phyloP scores from a whole-genome alignment of 2,329 filamentous ascomycete species.

The Calonectria henricotiae region DNA sequence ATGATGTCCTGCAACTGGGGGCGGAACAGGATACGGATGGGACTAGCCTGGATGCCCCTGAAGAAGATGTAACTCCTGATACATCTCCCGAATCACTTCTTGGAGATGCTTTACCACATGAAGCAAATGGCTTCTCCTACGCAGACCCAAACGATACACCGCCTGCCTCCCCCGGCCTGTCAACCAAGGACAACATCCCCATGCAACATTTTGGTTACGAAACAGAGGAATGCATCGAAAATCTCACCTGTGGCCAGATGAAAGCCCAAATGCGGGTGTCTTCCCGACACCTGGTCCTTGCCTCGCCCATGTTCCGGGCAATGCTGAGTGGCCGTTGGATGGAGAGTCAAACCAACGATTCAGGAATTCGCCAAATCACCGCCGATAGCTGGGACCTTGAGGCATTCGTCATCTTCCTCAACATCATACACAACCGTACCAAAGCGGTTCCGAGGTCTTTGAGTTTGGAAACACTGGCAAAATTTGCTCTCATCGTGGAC shows the following conservation, averaged over 20 bases:
- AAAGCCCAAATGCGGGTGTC: conserved; percentile 1
- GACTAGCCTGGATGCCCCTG: too few species aligned
- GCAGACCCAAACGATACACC: too few species aligned
- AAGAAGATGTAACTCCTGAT: too few species aligned
- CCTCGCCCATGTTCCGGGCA: background rate
- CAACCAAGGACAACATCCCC: too few species aligned
- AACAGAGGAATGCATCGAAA: too few species aligned
- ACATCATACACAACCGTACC: conserved; percentile 16
- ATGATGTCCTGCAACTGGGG: too few species aligned
- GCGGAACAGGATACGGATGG: too few species aligned
- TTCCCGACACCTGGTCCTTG: conserved; percentile 8
- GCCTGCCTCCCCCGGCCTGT: too few species aligned
- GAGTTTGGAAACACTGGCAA: background rate
- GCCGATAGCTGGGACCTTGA: conserved; percentile 17
- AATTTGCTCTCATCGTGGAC: conserved; percentile 32
- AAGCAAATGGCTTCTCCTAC: too few species aligned
- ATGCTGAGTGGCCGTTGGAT: conserved; percentile 2
- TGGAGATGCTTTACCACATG: too few species aligned
- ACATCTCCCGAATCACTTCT: too few species aligned
- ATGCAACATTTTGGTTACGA: too few species aligned
- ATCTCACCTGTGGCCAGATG: background rate
- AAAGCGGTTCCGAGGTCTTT: accelerated
- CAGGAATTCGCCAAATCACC: background rate
- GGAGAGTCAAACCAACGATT: background rate
- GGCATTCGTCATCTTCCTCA: background rate